A percentile compares a stretch with the other conserved stretches of the same genome.
Conservation (phyloP, 1,139 yeast species). For the Ogataea hybrid region DNA sequence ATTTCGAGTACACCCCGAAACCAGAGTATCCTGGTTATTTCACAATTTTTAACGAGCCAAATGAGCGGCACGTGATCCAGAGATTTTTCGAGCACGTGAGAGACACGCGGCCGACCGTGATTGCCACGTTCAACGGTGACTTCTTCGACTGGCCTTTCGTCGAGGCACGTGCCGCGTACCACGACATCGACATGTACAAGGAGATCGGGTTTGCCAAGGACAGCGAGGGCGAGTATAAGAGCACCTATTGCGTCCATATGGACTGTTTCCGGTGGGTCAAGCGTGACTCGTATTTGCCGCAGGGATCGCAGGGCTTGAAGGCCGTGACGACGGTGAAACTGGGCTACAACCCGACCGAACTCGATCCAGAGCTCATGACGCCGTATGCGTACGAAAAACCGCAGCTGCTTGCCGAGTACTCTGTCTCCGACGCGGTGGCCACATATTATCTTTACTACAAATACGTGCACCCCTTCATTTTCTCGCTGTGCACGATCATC, state of each 20-base stretch:
- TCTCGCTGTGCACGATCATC: conserved; percentile 91
- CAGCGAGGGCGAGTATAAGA: conserved; percentile 88
- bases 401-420: conserved; percentile 88
- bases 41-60: conserved; percentile 84
- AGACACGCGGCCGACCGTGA: conserved; percentile 88
- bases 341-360: conserved; percentile 94
- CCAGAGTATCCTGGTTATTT: conserved; percentile 94
- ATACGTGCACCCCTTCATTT: conserved; percentile 95
- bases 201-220: conserved; percentile 95
- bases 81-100: conserved; percentile 89
- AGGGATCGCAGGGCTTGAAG: conserved; percentile 97
- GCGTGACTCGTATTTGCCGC: conserved; percentile 95
- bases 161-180: conserved; percentile 78
- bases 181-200: conserved; percentile 84
- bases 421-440: conserved; percentile 99
- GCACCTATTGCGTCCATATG: conserved; percentile 93
- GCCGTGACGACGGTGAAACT: conserved; percentile 96
- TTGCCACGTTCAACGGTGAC: conserved; percentile 97
- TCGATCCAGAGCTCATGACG: conserved; percentile 97
- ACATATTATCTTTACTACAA: conserved; percentile 95
- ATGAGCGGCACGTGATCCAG: conserved; percentile 71
- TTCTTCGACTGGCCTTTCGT: conserved; percentile 99
- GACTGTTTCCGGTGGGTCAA: conserved; percentile 99
- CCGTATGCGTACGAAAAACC: conserved; percentile 96
- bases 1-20: conserved; percentile 95